These are phyloP conservation scores for Cyclotella sp. DNA, from an alignment of 108 stramenopile species.

Conservation along the genomic window DNA sequence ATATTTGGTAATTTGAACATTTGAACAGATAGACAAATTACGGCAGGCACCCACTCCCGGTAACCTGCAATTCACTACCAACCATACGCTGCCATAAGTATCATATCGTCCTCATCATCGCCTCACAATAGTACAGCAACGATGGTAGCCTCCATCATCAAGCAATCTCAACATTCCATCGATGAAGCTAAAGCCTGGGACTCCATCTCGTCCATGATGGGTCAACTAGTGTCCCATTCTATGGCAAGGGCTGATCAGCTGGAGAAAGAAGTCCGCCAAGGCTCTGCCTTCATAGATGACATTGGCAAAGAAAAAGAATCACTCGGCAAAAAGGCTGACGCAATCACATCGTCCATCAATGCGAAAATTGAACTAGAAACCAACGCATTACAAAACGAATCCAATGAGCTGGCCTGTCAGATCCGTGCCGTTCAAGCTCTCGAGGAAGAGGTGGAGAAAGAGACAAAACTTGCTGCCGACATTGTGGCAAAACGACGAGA, in stretches of 20 bases:
- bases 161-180: neutral
- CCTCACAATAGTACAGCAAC: too few species aligned
- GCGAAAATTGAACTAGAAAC: conserved; percentile 19
- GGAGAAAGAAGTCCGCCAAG: neutral
- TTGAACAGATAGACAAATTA: too few species aligned
- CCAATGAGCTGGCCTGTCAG: conserved; percentile 18
- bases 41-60: too few species aligned
- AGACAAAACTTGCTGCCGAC: conserved; percentile 7
- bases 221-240: neutral
- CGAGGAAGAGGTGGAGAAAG: conserved; percentile 10
- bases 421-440: conserved; percentile 21
- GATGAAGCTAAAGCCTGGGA: conserved; percentile 25
- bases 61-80: too few species aligned
- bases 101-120: too few species aligned
- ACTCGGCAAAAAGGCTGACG: conserved; percentile 1
- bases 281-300: neutral
- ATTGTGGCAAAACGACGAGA: conserved; percentile 1
- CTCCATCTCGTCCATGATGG: conserved; percentile 11
- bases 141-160: neutral
- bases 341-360: conserved; percentile 15
- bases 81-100: too few species aligned
- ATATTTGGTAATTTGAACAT: too few species aligned
- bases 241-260: neutral
- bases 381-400: conserved; percentile 13
- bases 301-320: conserved; percentile 10